Evolutionary conservation across 2,329 filamentous ascomycete species (phyloP), one percentile per base, ranked within the genome.

Genomic region (Didymellaceae sp.): DNA sequence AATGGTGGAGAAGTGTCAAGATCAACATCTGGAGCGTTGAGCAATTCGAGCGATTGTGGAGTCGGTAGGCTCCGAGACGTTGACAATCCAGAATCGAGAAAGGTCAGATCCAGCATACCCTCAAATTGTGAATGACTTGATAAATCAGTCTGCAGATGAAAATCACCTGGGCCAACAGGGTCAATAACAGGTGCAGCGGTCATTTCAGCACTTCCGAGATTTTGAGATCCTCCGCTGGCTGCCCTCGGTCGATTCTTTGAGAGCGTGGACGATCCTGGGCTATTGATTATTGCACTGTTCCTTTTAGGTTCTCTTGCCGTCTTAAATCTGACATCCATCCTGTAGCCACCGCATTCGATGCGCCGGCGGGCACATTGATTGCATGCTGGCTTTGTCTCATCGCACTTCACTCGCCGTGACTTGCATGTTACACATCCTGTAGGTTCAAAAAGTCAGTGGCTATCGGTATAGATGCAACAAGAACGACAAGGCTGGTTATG

Each of bases 401-500:
- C 86, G 73, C 86, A 89, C 73, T 89, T 89, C 38, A 89, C 74
- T 58, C 86, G 78, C 72, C 88, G 88, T 51, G 83, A 79, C 73
- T 89, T 89, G 76, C 86, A 89, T 48, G 86, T 88, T 57, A 85
- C 79, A 71, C 86, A 89, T 62, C 86, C 86, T 88, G 34, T 32
- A 6, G 49, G 11, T 21, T 44, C 16, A 22, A 26, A 21, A 14
- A 34, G 45, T 61, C 41, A 59, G 55, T 46, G 8, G 18, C 6
- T 25, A 14, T 42, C 20, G 3, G 32, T 5, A 8, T 24, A 10
- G 16, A 17, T 24, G 33, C 21, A 39, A 30, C 11, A 13, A 11
- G 43, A 46, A 37, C 31, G 17, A n/a, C 32, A 32, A 24, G 8
- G 1, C 25, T n/a, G 16, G 14, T 17, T 5, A 21, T 44, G 37